Conservation (phyloP, 768 basidiomycete species). For the Ramaria sp. region DNA sequence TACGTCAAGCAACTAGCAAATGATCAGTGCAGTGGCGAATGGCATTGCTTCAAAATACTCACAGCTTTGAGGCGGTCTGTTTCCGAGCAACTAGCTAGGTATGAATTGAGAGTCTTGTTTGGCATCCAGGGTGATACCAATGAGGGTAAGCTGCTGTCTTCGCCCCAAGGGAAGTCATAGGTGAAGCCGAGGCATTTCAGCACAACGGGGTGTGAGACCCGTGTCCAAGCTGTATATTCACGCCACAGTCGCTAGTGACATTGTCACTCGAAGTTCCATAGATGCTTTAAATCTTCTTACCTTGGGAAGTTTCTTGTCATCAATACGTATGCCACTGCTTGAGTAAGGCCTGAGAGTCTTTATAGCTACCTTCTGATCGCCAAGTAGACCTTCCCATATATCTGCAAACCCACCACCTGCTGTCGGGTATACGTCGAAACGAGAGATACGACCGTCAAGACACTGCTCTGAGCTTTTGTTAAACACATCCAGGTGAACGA, state of each 20-base stretch:
- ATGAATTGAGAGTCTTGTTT: background rate
- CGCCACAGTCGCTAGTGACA: background rate
- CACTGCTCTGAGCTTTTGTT: background rate
- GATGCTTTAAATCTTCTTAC: background rate
- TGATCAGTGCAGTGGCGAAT: background rate
- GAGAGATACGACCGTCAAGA: background rate
- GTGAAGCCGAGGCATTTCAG: background rate
- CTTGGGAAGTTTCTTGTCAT: background rate
- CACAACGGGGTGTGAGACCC: background rate
- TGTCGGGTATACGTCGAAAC: background rate
- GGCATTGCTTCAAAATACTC: background rate
- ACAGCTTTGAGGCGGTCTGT: background rate
- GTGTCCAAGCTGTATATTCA: background rate
- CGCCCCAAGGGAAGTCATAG: background rate
- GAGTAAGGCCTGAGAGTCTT: background rate
- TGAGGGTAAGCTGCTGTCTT: background rate
- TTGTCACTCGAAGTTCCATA: background rate
- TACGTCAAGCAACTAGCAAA: slow-evolving; percentile 31
- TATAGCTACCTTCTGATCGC: background rate
- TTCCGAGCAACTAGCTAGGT: background rate
- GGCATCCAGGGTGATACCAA: slow-evolving; percentile 1
- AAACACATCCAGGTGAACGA: background rate
- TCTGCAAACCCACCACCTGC: background rate
- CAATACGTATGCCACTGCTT: background rate
- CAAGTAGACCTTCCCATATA: background rate